These are phyloP conservation scores for Arabidopsis thaliana DNA, from an alignment of 345 rosid species.

Conservation along the genomic window DNA sequence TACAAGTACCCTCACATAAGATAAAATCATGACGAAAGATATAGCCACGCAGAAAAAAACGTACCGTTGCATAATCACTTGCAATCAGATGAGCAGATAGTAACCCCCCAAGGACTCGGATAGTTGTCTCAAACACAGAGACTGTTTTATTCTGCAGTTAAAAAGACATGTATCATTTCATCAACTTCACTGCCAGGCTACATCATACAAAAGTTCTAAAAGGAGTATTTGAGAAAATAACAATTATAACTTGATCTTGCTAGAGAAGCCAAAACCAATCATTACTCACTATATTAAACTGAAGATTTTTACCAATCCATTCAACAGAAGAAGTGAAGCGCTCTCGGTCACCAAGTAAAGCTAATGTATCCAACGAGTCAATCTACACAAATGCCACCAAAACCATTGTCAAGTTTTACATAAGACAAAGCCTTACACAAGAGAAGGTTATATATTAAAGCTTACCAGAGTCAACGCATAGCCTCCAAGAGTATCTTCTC, in stretches of 20 bases:
- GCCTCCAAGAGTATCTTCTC: constrained; percentile 94
- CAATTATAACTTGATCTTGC: background rate
- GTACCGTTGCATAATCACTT: constrained; percentile 96
- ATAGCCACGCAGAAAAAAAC: constrained; percentile 6
- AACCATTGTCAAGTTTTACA: constrained; percentile 25
- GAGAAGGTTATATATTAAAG: background rate
- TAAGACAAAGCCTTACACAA: background rate
- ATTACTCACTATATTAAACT: constrained; percentile 96
- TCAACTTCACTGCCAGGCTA: background rate
- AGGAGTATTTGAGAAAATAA: constrained; percentile 4
- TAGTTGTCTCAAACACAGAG: constrained; percentile 88
- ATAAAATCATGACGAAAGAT: constrained; percentile 16
- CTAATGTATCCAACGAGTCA: constrained; percentile 91
- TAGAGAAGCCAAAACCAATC: constrained; percentile 39
- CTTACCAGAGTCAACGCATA: constrained; percentile 93
- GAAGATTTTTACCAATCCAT: constrained; percentile 98
- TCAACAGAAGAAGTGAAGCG: constrained; percentile 79
- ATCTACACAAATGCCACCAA: constrained; percentile 54
- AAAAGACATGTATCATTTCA: constrained; percentile 9
- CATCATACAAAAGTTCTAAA: background rate
- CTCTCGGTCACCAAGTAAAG: constrained; percentile 83
- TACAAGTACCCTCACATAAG: background rate
- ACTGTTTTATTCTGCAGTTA: constrained; percentile 90
- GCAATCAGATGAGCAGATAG: constrained; percentile 99
- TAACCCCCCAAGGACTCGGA: constrained; percentile 94